Evolutionary conservation across 2,329 filamentous ascomycete genomes (phyloP).

Genomic region (Pyrenochaeta sp.): DNA sequence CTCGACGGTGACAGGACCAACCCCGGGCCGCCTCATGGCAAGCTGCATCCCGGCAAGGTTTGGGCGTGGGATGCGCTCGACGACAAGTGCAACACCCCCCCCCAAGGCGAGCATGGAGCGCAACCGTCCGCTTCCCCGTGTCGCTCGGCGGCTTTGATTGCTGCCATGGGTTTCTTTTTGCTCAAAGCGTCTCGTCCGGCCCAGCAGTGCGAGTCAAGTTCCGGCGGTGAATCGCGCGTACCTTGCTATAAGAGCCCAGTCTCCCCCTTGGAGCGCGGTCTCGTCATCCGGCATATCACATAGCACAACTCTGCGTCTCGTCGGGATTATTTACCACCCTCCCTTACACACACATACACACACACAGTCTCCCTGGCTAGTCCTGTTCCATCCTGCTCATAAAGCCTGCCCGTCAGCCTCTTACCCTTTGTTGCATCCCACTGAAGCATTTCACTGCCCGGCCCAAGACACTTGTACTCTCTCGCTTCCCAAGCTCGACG

Average conservation of each 20-base stretch:
- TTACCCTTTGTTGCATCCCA: background rate
- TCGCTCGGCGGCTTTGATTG: slow-evolving; percentile 26
- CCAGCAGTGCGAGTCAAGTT: slow-evolving; percentile 40
- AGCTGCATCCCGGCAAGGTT: slow-evolving; percentile 24
- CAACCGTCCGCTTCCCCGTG: slow-evolving; percentile 42
- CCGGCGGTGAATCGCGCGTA: slow-evolving; percentile 28
- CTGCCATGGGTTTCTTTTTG: slow-evolving; percentile 38
- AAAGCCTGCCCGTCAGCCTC: slow-evolving; percentile 13
- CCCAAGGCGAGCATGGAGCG: slow-evolving; percentile 41
- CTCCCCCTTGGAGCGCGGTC: slow-evolving; percentile 22
- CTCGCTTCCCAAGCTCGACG: slow-evolving; percentile 26
- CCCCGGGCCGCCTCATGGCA: slow-evolving; percentile 30
- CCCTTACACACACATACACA: slow-evolving; percentile 11
- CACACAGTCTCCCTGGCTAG: slow-evolving; percentile 7
- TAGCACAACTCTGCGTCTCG: slow-evolving; percentile 9
- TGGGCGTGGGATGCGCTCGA: slow-evolving; percentile 44
- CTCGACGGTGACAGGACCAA: slow-evolving; percentile 21
- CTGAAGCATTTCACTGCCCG: slow-evolving; percentile 7
- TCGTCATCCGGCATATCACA: slow-evolving; percentile 17
- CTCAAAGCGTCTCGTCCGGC: slow-evolving; percentile 30
- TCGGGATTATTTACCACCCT: slow-evolving; percentile 4
- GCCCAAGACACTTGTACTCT: slow-evolving; percentile 12
- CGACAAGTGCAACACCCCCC: slow-evolving; percentile 38
- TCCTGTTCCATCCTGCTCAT: slow-evolving; percentile 11
- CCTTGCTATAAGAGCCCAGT: slow-evolving; percentile 35